Percentiles rank a stretch among this genome's conserved stretches.
phyloP scores from a whole-genome alignment of 495 filamentous ascomycete species.

The Penicillium egyptiacum region DNA sequence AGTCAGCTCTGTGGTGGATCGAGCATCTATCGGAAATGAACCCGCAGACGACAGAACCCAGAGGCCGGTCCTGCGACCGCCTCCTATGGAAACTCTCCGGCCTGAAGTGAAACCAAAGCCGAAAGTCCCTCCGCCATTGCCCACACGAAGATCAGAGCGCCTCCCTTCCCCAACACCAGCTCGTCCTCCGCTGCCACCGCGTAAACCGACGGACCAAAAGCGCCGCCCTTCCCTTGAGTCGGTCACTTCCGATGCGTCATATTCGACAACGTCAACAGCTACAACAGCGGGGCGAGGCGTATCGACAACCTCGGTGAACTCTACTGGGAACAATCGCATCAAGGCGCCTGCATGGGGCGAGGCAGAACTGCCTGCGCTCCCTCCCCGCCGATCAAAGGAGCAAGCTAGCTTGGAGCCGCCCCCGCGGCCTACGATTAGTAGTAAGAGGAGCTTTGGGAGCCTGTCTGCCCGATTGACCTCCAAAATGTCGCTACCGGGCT shows the following conservation, averaged over 20 bases:
- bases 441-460: conserved; percentile 20
- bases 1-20: conserved; percentile 33
- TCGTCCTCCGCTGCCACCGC: conserved; percentile 41
- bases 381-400: conserved; percentile 38
- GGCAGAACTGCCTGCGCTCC: conserved; percentile 45
- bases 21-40: conserved; percentile 45
- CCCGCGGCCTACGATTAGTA: conserved; percentile 27
- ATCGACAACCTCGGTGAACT: conserved; percentile 38
- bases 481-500: conserved; percentile 22
- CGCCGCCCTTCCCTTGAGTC: conserved; percentile 39
- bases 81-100: conserved; percentile 23
- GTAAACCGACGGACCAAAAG: conserved; percentile 37
- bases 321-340: conserved; percentile 24
- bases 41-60: conserved; percentile 30
- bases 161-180: conserved; percentile 44
- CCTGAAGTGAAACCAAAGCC: conserved; percentile 38
- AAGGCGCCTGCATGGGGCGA: conserved; percentile 50
- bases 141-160: conserved; percentile 45
- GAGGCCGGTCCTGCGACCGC: conserved; percentile 24
- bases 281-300: conserved; percentile 33
- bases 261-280: conserved; percentile 39
- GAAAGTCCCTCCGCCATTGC: conserved; percentile 51
- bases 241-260: conserved; percentile 38
- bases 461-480: conserved; percentile 22
- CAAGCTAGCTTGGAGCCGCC: conserved; percentile 19